Conservation (phyloP, 805 yeast species). For the Saccharomycopsis oosterbeekiorum region DNA sequence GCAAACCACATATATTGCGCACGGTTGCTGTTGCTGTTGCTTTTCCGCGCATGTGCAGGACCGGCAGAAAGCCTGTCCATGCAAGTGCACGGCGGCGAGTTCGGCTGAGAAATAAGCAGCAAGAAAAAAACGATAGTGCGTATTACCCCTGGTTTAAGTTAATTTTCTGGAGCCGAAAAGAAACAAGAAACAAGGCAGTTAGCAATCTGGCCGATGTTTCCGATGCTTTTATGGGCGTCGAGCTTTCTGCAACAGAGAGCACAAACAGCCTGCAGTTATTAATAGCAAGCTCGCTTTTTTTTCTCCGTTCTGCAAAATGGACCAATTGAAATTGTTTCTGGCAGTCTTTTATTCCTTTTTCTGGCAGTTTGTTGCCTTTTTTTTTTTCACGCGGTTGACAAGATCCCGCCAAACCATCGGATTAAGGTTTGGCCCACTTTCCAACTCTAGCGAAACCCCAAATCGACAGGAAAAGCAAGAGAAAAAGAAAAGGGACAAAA, state of each 20-base stretch:
- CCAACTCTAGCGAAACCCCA: not conserved
- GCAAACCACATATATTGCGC: no score
- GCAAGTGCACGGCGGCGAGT: not conserved
- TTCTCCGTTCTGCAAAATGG: not conserved
- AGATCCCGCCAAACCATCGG: not conserved
- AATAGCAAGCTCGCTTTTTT: not conserved
- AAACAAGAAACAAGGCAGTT: not conserved
- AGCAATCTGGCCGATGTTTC: not conserved
- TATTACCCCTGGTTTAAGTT: not conserved
- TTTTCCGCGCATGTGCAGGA: not conserved
- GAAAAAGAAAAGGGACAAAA: not conserved
- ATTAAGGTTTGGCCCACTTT: not conserved
- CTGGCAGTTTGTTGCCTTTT: not conserved
- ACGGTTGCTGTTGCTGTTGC: not conserved
- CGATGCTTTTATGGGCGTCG: not conserved
- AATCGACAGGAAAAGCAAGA: not conserved
- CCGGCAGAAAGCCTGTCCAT: not conserved
- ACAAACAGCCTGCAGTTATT: not conserved
- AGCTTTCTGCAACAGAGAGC: not conserved
- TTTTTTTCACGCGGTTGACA: conserved; percentile 2
- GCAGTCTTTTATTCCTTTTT: not conserved
- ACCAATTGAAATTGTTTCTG: not conserved
- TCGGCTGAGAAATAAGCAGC: not conserved
- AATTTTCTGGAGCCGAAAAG: not conserved
- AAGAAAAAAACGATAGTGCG: not conserved